Evolutionary conservation across 441 rosid species (phyloP).

Genomic region (Aquilaria agallochum): DNA sequence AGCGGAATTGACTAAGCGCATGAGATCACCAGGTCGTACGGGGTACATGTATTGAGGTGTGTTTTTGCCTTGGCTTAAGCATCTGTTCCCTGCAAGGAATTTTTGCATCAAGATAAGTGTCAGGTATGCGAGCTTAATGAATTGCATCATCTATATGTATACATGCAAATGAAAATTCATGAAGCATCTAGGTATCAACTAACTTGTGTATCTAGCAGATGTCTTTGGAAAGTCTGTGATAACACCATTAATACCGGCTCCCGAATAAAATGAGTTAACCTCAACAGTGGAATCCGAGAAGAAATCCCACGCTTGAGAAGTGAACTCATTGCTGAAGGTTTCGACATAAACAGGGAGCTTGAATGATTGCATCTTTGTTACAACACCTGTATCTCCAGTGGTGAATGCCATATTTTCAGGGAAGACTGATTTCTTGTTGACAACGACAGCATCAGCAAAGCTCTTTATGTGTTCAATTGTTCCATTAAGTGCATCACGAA

Average conservation of each 20-base stretch:
- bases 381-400: constrained; percentile 15
- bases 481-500: constrained; percentile 26
- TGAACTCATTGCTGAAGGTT: constrained; percentile 43
- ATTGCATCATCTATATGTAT: too few species aligned
- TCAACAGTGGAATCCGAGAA: constrained; percentile 44
- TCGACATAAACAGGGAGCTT: constrained; percentile 40
- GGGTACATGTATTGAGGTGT: constrained; percentile 62
- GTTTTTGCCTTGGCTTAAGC: constrained; percentile 29
- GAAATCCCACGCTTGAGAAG: constrained; percentile 37
- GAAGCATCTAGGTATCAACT: not conserved
- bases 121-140: too few species aligned
- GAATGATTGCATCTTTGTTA: constrained; percentile 25
- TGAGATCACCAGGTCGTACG: constrained; percentile 47
- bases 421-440: constrained; percentile 34
- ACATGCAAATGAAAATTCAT: not conserved
- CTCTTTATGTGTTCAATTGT: constrained; percentile 42
- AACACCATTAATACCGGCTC: constrained; percentile 29
- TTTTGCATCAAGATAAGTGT: constrained; percentile 1
- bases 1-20: constrained; percentile 16
- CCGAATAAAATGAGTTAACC: constrained; percentile 27
- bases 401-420: constrained; percentile 13
- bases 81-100: constrained; percentile 49
- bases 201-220: constrained; percentile 50
- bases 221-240: constrained; percentile 60
- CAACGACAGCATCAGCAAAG: constrained; percentile 37